A percentile compares a stretch with the other conserved stretches of the same genome.
phyloP scores from a whole-genome alignment of 495 filamentous ascomycete genomes.

The Aspergillus incahuasiensis region DNA sequence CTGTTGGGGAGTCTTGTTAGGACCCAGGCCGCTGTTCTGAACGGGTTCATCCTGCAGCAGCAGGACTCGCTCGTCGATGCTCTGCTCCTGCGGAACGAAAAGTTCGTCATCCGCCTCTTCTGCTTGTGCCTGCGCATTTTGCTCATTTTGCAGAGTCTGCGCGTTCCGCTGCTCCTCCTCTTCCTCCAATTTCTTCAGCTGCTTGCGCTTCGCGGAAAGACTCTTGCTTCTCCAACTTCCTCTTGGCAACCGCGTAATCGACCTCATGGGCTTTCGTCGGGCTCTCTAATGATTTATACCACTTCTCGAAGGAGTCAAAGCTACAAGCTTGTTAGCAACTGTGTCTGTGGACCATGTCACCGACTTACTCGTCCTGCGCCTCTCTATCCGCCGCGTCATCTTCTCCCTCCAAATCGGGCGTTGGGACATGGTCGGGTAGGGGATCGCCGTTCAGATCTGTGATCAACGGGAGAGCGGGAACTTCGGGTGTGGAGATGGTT shows the following conservation, averaged over 20 bases:
- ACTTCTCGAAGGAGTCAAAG: slow-evolving; percentile 5
- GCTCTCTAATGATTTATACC: neutral
- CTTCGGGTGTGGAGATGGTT: too few species aligned
- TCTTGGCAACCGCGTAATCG: slow-evolving; percentile 5
- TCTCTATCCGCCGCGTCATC: neutral
- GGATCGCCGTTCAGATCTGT: neutral
- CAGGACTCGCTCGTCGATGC: too few species aligned
- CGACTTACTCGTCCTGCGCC: neutral
- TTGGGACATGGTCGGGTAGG: neutral
- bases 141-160: too few species aligned
- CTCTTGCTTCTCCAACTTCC: slow-evolving; percentile 5
- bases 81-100: neutral
- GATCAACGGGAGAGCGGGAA: neutral
- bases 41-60: neutral
- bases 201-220: neutral
- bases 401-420: too few species aligned
- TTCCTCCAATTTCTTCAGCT: neutral
- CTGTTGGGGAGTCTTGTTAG: too few species aligned
- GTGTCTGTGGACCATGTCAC: too few species aligned
- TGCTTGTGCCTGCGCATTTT: neutral
- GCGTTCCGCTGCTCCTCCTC: neutral
- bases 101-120: neutral
- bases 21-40: neutral
- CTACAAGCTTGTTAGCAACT: slow-evolving; percentile 2
- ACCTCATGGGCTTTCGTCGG: slow-evolving; percentile 6